Conservation (phyloP, 2,329 filamentous ascomycete species). For the Aspergillus aculeatinus region DNA sequence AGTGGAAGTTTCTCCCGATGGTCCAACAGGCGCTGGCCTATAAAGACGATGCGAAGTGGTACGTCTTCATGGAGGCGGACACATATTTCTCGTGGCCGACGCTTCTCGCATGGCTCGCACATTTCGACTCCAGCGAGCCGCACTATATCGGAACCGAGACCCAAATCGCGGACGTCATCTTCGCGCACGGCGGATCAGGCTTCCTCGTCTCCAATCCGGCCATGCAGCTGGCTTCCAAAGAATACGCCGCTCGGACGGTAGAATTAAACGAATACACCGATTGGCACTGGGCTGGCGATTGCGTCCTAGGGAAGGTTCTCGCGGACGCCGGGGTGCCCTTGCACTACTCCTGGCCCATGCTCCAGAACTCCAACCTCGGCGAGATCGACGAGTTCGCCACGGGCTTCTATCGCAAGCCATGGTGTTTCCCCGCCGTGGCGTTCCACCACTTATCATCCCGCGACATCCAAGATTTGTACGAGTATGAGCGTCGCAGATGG, state of each 20-base stretch:
- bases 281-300: constrained; percentile 52
- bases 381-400: constrained; percentile 46
- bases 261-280: constrained; percentile 49
- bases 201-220: constrained; percentile 54
- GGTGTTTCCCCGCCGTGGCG: constrained; percentile 52
- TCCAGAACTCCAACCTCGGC: constrained; percentile 45
- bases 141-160: constrained; percentile 57
- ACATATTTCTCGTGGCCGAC: constrained; percentile 58
- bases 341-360: constrained; percentile 50
- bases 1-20: constrained; percentile 60
- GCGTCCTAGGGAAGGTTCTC: constrained; percentile 51
- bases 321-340: constrained; percentile 48
- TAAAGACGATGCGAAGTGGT: constrained; percentile 56
- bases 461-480: constrained; percentile 46
- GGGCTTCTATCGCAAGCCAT: constrained; percentile 43
- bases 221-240: constrained; percentile 45
- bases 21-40: constrained; percentile 49
- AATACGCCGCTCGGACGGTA: constrained; percentile 43
- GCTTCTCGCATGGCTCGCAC: constrained; percentile 53
- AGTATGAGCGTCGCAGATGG: constrained; percentile 54
- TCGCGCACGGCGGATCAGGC: constrained; percentile 55
- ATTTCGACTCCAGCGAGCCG: constrained; percentile 50
- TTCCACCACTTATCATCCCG: constrained; percentile 51
- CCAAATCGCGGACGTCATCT: constrained; percentile 51
- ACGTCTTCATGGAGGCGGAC: constrained; percentile 60